Evolutionary conservation across 2,329 filamentous ascomycete species (phyloP), one percentile per base, ranked within the genome.

Genomic region (Bimuria novae-zelandiae): DNA sequence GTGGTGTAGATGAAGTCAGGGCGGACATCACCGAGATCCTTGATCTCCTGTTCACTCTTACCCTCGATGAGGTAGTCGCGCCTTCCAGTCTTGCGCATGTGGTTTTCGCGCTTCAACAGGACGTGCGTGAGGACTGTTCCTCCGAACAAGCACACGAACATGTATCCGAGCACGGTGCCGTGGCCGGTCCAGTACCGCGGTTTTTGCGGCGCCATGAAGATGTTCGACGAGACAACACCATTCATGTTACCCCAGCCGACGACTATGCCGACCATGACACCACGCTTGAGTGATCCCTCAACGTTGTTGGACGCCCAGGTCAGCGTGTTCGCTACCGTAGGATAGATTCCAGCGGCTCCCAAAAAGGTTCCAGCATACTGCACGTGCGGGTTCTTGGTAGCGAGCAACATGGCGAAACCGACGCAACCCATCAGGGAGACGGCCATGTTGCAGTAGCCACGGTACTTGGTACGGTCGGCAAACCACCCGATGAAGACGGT

Each of bases 241-340:
- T 95, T 96, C 54, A 97, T 79, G 71, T 97, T 96, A 43, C 92
- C 92, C 89, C 90, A 96, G 32, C 76, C 92, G 55, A 97, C 94
- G 51, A 96, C 89, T 52, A 96, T 85, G 1, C 92, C 92, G 2
- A 97, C 77, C 1, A 90, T 90, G 37, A 96, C 88, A 47, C 92
- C 92, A 35, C 92, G 85, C 79, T 96, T 96, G 75, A 96, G 95
- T 6, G 93, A 89, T n/a, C 92, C 89, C 74, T 96, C 92, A 43
- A 87, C 83, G 60, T 97, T 97, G 77, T 97, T 97, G 53, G 88
- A 87, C 21, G 88, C 80, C 92, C 92, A 97, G 2, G 87, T 86
- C 59, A 97, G 89, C 0, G 91, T 95, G 71, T 96, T 94, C 22
- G 90, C 78, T 48, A 96, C 90, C 62, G 86, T 88, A 0, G 92